A percentile compares a stretch with the other conserved stretches of the same genome.
These are phyloP conservation scores for Pinus taeda DNA, from an alignment of 75 land plant genomes.

Conservation along the genomic window DNA sequence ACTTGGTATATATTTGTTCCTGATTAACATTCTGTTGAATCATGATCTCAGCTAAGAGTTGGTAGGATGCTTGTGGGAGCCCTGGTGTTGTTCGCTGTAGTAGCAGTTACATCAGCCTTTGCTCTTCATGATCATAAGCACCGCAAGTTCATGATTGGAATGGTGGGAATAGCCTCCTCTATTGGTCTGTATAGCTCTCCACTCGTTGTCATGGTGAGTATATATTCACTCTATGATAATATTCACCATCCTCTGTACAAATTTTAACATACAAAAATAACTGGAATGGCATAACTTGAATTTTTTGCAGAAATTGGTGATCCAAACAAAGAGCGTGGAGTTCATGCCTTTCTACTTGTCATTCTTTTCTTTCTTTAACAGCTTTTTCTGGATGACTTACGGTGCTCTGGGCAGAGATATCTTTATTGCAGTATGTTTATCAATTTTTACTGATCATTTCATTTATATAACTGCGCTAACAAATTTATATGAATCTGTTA, in stretches of 20 bases:
- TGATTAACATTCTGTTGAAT: too few species aligned
- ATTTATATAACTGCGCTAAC: too few species aligned
- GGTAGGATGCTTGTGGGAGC: not conserved
- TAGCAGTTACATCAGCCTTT: not conserved
- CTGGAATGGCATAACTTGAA: too few species aligned
- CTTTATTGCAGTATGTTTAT: conserved; percentile 21
- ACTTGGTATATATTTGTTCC: too few species aligned
- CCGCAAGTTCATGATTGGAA: conserved; percentile 1
- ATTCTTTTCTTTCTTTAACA: conserved; percentile 42
- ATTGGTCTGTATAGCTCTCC: not conserved
- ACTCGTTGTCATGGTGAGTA: not conserved
- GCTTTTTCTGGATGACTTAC: conserved; percentile 44
- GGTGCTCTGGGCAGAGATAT: conserved; percentile 36
- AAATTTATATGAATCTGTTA: not conserved
- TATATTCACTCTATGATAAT: too few species aligned
- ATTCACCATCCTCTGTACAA: too few species aligned
- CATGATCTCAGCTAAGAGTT: conserved; percentile 13
- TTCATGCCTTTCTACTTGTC: conserved; percentile 68
- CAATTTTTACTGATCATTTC: too few species aligned
- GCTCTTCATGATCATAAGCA: not conserved
- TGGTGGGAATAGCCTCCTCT: not conserved
- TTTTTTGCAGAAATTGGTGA: conserved; percentile 44
- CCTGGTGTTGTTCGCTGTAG: not conserved
- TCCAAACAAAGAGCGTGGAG: conserved; percentile 46
- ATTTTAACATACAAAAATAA: too few species aligned